phyloP scores from a whole-genome alignment of 768 basidiomycete species.

The Hygrophoropsis aurantiaca region DNA sequence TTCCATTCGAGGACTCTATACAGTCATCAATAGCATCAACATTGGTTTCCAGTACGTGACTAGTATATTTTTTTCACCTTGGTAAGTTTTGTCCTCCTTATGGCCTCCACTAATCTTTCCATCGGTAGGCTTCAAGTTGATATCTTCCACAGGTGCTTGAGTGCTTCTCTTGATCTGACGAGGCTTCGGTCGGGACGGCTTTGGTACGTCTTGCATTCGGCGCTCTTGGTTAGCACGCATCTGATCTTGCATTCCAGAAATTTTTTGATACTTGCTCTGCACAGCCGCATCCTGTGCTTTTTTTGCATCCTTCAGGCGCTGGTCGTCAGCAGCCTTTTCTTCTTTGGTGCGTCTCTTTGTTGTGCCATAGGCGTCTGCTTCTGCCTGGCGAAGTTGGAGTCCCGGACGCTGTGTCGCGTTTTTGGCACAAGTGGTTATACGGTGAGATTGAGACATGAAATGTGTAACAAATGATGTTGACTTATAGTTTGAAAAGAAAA shows the following conservation, averaged over 20 bases:
- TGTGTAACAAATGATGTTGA: too few species aligned
- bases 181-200: slow-evolving; percentile 2
- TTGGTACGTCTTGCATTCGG: neutral
- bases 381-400: neutral
- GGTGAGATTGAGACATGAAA: too few species aligned
- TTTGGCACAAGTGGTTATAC: neutral
- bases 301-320: slow-evolving; percentile 1
- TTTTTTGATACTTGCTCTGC: neutral
- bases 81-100: too few species aligned
- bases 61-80: too few species aligned
- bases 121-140: too few species aligned
- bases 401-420: slow-evolving; percentile 8
- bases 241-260: slow-evolving; percentile 2
- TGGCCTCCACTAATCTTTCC: too few species aligned
- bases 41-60: too few species aligned
- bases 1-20: too few species aligned
- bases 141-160: neutral
- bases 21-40: too few species aligned
- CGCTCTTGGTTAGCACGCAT: neutral
- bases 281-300: slow-evolving; percentile 1
- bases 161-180: neutral
- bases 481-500: too few species aligned
- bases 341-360: slow-evolving; percentile 7
- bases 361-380: neutral
- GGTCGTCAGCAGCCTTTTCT: slow-evolving; percentile 9